Percentiles rank a stretch among this genome's conserved stretches.
These are phyloP conservation scores for Galerina marginata DNA, from an alignment of 768 basidiomycete species.

Conservation along the genomic window DNA sequence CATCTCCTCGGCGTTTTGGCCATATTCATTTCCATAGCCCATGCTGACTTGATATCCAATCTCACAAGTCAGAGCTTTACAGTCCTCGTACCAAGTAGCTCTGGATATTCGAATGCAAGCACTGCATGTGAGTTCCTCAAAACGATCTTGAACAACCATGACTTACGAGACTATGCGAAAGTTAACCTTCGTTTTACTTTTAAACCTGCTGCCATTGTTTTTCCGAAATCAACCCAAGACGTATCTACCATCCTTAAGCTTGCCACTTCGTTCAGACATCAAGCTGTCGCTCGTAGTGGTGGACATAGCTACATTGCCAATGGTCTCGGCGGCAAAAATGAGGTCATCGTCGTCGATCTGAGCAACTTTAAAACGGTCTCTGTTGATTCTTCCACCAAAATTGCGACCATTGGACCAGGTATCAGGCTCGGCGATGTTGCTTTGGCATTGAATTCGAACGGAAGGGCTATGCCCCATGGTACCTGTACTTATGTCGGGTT, in stretches of 20 bases:
- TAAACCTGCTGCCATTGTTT: slow-evolving; percentile 35
- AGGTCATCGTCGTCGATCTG: slow-evolving; percentile 47
- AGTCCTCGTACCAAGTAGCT: slow-evolving; percentile 25
- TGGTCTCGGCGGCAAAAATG: slow-evolving; percentile 46
- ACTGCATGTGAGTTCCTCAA: slow-evolving; percentile 27
- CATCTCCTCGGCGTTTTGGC: slow-evolving; percentile 33
- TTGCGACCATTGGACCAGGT: slow-evolving; percentile 44
- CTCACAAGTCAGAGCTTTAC: slow-evolving; percentile 24
- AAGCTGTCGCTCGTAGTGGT: slow-evolving; percentile 45
- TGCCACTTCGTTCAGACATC: slow-evolving; percentile 29
- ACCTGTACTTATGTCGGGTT: slow-evolving; percentile 52
- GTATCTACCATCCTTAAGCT: slow-evolving; percentile 33
- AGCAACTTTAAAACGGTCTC: slow-evolving; percentile 38
- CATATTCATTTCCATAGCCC: background rate
- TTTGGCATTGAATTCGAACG: slow-evolving; percentile 37
- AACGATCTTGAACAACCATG: no score
- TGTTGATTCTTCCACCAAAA: slow-evolving; percentile 32
- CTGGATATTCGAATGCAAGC: slow-evolving; percentile 25
- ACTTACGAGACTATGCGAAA: slow-evolving; percentile 5
- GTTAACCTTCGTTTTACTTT: slow-evolving; percentile 36
- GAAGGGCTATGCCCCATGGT: slow-evolving; percentile 47
- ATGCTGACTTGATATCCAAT: slow-evolving; percentile 24
- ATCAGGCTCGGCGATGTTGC: slow-evolving; percentile 46
- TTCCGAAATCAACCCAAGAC: slow-evolving; percentile 32
- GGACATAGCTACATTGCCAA: slow-evolving; percentile 54